Conservation (phyloP, 1,284 basidiomycete genomes). For the Afroboletus lepidellus region DNA sequence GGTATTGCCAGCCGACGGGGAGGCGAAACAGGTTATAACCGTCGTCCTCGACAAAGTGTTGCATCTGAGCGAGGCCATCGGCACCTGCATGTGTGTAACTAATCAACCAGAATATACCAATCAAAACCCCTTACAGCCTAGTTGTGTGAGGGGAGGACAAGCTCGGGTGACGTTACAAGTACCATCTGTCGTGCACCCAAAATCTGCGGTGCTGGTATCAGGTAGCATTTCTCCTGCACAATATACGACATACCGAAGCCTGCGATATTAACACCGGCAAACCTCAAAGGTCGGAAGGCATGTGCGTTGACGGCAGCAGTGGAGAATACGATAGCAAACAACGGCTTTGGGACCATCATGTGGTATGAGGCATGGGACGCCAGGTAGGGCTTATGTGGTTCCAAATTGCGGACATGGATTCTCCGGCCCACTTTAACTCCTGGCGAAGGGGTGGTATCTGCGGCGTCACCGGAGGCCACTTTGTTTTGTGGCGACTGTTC, state of each 20-base stretch:
- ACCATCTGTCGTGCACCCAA: slow-evolving; percentile 25
- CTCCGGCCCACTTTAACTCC: not conserved
- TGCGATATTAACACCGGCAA: slow-evolving; percentile 28
- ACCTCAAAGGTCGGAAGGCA: slow-evolving; percentile 15
- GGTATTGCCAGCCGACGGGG: slow-evolving; percentile 51
- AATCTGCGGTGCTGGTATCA: slow-evolving; percentile 20
- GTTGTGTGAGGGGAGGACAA: slow-evolving; percentile 20
- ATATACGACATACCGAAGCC: slow-evolving; percentile 19
- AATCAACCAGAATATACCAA: not conserved
- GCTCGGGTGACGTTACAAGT: slow-evolving; percentile 14
- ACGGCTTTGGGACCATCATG: slow-evolving; percentile 11
- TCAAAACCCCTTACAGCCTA: slow-evolving; percentile 15
- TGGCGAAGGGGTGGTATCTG: no score
- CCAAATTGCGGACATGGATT: not conserved
- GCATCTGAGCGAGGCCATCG: slow-evolving; percentile 42
- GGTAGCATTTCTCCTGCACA: no score
- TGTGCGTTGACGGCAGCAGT: slow-evolving; percentile 2
- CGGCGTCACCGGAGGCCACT: no score
- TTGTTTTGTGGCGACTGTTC: no score
- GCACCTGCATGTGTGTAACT: slow-evolving; percentile 11
- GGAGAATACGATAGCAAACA: slow-evolving; percentile 8
- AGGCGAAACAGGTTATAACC: slow-evolving; percentile 45
- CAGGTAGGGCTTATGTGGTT: not conserved
- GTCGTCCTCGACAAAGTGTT: slow-evolving; percentile 46
- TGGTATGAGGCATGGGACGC: not conserved